Base-by-base conservation (phyloP, 495 filamentous ascomycete genomes). In the Aspergillus indologenus region DNA sequence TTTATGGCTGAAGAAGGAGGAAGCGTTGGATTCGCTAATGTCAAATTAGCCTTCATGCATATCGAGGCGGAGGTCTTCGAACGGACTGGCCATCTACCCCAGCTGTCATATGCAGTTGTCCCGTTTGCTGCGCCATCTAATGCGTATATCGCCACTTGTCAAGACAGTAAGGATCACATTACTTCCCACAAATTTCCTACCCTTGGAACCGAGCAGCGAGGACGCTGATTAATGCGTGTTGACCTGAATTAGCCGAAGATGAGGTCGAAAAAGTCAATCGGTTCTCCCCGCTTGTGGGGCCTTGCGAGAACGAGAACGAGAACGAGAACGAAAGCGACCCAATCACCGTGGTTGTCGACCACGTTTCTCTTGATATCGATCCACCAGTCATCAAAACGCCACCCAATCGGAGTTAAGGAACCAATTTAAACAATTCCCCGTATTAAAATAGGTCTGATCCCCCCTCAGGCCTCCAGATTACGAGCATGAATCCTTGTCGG, bases 291-390 rank as follows among this genome's bases (percentile, higher is more conserved):
- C 5, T 40, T 5, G 51, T 64, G 53, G 57, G 17, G 52, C 40
- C 18, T 40, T 21, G 23, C 59, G 65, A 63, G 43, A 65, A 61
- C 68, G 65, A 70, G 53, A 69, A 62, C 59, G 61, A 69, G 44
- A 71, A 56, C 50, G 62, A 67, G 43, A 45, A 24, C 61, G 60
- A 65, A 34, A 46, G 42, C 56, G 56, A 58, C 15, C 68, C 73
- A 74, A 74, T 73, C 40, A 58, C 8, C 49, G 15, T 31, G 34
- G 42, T 47, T 29, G 31, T n/a, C 9, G 24, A 40, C 34, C 9
- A 31, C 19, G 60, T 61, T 58, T 54, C 54, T 61, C 54, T 52
- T 51, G 23, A 45, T 52, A 45, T 34, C 31, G 54, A 44, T 58
- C 58, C 54, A 64, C 57, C 50, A 22, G 20, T 22, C 54, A 48